Conservation (phyloP, 345 rosid species). For the Cardamine occulta region DNA sequence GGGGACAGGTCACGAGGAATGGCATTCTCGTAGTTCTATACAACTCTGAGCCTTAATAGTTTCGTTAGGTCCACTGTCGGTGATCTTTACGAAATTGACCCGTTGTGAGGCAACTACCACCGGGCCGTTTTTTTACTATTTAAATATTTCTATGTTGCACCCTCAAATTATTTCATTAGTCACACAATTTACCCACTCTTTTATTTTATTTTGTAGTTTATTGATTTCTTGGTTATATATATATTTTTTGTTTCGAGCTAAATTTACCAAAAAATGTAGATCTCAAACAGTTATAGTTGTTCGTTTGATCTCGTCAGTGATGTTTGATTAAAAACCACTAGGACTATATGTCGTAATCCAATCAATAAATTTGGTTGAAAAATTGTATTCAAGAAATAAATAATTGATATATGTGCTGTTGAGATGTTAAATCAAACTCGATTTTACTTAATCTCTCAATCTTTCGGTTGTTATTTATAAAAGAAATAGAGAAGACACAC, state of each 20-base stretch:
- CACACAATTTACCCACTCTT: not conserved
- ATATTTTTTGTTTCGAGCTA: not conserved
- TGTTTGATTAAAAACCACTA: not conserved
- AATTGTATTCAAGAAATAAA: not conserved
- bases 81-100: constrained; percentile 33
- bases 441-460: too few species aligned
- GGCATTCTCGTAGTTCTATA: not conserved
- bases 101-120: constrained; percentile 44
- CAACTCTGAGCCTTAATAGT: constrained; percentile 10
- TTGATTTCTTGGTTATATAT: not conserved
- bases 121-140: constrained; percentile 22
- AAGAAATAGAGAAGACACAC: too few species aligned
- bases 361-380: constrained; percentile 5
- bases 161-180: not conserved
- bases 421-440: too few species aligned
- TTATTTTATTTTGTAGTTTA: not conserved
- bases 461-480: too few species aligned
- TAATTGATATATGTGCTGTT: not conserved
- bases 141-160: constrained; percentile 32
- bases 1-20: constrained; percentile 35
- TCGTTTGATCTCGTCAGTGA: constrained; percentile 15
- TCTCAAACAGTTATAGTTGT: not conserved
- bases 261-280: not conserved
- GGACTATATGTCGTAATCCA: not conserved
- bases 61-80: constrained; percentile 40